Percentiles rank a stretch among this genome's conserved stretches.
Conservation (phyloP, 2,329 filamentous ascomycete species). For the Claviceps sp. region DNA sequence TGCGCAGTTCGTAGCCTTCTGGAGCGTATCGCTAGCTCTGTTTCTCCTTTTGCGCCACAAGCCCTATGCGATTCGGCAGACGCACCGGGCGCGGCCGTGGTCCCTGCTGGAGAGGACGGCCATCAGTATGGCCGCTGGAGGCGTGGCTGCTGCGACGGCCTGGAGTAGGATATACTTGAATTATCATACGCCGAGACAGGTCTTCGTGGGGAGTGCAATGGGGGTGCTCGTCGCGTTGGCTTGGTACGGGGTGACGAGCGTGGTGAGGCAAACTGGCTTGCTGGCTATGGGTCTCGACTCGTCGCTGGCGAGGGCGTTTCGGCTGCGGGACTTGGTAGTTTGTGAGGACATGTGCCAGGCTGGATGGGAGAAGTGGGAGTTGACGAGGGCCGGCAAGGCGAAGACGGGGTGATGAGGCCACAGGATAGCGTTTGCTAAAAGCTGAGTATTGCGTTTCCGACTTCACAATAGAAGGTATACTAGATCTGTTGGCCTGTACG, state of each 20-base stretch:
- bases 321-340: slow-evolving; percentile 72
- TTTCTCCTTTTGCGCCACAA: slow-evolving; percentile 75
- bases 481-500: too few relatives aligned
- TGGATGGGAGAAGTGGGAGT: slow-evolving; percentile 88
- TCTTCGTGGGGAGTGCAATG: slow-evolving; percentile 62
- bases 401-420: slow-evolving; percentile 9
- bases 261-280: slow-evolving; percentile 53
- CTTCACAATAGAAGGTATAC: too few relatives aligned
- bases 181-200: slow-evolving; percentile 84
- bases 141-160: slow-evolving; percentile 55
- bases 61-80: slow-evolving; percentile 26
- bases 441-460: neutral
- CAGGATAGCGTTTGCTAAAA: too few relatives aligned
- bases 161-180: slow-evolving; percentile 78
- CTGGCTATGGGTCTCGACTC: slow-evolving; percentile 60
- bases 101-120: slow-evolving; percentile 46
- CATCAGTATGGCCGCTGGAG: slow-evolving; percentile 40
- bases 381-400: slow-evolving; percentile 22
- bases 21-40: slow-evolving; percentile 68
- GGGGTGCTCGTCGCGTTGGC: slow-evolving; percentile 56
- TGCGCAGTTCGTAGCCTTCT: slow-evolving; percentile 88
- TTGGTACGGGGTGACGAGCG: slow-evolving; percentile 68
- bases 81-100: slow-evolving; percentile 30
- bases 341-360: slow-evolving; percentile 82
- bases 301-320: slow-evolving; percentile 48